Percentiles rank a stretch among this genome's conserved stretches.
Conservation (phyloP, 1,284 basidiomycete genomes). For the Pholiota adiposa region DNA sequence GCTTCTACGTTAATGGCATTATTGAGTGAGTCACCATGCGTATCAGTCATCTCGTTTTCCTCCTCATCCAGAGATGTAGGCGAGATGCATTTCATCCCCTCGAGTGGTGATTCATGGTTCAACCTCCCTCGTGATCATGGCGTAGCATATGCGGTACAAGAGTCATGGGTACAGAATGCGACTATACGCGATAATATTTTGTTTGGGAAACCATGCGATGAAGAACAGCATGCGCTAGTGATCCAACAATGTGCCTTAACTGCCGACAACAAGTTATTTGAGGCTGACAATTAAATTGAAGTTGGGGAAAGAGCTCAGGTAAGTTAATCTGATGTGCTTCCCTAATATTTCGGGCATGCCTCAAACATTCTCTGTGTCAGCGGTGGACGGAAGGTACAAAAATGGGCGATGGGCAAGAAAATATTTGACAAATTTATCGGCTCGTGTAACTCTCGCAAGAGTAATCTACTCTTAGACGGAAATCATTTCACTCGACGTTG, state of each 20-base stretch:
- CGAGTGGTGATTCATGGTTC: conserved; percentile 59
- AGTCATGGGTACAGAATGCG: conserved; percentile 73
- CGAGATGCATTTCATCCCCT: conserved; percentile 64
- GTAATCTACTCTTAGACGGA: conserved; percentile 71
- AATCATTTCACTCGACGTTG: conserved; percentile 69
- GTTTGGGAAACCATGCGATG: conserved; percentile 54
- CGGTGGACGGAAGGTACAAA: conserved; percentile 17
- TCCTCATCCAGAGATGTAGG: conserved; percentile 21
- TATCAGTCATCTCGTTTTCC: neutral
- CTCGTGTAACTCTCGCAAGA: conserved; percentile 75
- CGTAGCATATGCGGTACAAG: conserved; percentile 77
- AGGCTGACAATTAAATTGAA: conserved; percentile 76
- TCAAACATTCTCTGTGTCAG: neutral
- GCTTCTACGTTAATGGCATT: conserved; percentile 61
- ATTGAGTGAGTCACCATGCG: conserved; percentile 35
- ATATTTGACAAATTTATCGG: conserved; percentile 37
- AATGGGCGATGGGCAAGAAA: neutral
- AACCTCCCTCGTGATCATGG: conserved; percentile 68
- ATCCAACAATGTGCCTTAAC: conserved; percentile 66
- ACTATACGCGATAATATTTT: conserved; percentile 52
- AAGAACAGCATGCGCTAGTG: conserved; percentile 52
- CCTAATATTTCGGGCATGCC: too few relatives aligned
- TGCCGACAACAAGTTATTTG: conserved; percentile 66
- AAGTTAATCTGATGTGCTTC: conserved; percentile 11
- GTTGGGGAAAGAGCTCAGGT: conserved; percentile 66